A percentile compares a stretch with the other conserved stretches of the same genome.
Evolutionary conservation across 2,329 filamentous ascomycete species (phyloP).

Genomic region (Zopfia rhizophila): DNA sequence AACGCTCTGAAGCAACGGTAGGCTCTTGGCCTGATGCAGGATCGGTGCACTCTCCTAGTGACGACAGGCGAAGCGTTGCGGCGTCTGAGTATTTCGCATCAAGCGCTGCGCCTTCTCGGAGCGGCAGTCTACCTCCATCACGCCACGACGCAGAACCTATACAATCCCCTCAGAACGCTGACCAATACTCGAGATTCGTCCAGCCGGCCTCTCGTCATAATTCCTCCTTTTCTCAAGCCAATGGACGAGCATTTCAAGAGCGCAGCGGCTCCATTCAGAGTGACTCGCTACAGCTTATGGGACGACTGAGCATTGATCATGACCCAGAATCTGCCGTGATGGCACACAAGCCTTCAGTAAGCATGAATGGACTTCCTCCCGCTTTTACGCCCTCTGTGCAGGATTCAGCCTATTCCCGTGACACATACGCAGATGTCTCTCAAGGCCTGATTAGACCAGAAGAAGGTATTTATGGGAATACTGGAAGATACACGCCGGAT

Average conservation of each 20-base stretch:
- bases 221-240: constrained; percentile 61
- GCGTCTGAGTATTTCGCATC: constrained; percentile 57
- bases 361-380: constrained; percentile 37
- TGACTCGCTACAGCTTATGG: constrained; percentile 49
- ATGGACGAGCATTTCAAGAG: constrained; percentile 49
- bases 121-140: constrained; percentile 66
- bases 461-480: constrained; percentile 27
- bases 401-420: constrained; percentile 34
- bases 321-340: constrained; percentile 45
- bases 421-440: constrained; percentile 36
- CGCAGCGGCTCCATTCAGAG: constrained; percentile 53
- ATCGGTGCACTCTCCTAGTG: constrained; percentile 54
- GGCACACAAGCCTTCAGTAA: constrained; percentile 46
- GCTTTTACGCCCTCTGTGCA: constrained; percentile 30
- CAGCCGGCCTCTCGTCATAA: constrained; percentile 57
- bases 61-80: constrained; percentile 53
- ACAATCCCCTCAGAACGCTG: constrained; percentile 42
- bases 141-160: constrained; percentile 59
- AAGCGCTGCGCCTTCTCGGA: constrained; percentile 62
- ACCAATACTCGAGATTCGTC: constrained; percentile 39
- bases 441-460: constrained; percentile 33
- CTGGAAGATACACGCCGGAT: constrained; percentile 49
- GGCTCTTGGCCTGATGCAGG: constrained; percentile 47
- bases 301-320: constrained; percentile 46
- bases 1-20: constrained; percentile 37